phyloP scores from a whole-genome alignment of 306 rosid species.

The Betula pendula region DNA sequence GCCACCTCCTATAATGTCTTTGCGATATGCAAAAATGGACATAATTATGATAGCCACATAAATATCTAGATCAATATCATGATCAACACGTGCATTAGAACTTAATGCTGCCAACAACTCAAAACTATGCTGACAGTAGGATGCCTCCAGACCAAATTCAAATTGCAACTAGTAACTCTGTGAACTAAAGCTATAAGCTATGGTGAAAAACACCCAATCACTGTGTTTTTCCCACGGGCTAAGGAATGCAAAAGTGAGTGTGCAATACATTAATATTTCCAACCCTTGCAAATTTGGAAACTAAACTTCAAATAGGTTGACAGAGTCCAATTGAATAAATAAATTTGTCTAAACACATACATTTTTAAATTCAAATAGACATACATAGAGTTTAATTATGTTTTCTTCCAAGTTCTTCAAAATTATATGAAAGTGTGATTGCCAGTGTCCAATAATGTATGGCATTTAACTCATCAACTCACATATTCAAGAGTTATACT shows the following conservation, averaged over 20 bases:
- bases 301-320: neutral
- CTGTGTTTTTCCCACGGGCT: neutral
- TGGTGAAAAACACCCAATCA: too few species aligned
- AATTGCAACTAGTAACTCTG: neutral
- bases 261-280: too few species aligned
- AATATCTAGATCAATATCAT: neutral
- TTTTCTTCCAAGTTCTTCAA: too few species aligned
- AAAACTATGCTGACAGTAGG: neutral
- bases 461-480: too few species aligned
- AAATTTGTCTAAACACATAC: too few species aligned
- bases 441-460: too few species aligned
- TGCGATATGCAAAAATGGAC: neutral
- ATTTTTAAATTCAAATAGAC: too few species aligned
- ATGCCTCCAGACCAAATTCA: neutral
- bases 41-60: neutral
- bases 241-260: neutral
- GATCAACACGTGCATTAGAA: neutral
- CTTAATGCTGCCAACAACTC: neutral
- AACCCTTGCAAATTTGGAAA: too few species aligned
- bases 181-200: neutral
- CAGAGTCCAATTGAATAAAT: constrained; percentile 1
- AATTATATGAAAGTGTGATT: too few species aligned
- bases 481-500: too few species aligned
- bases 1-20: neutral
- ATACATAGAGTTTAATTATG: too few species aligned